Evolutionary conservation across 352 stramenopile genomes (phyloP).

Genomic region (Phytopythium montanum): DNA sequence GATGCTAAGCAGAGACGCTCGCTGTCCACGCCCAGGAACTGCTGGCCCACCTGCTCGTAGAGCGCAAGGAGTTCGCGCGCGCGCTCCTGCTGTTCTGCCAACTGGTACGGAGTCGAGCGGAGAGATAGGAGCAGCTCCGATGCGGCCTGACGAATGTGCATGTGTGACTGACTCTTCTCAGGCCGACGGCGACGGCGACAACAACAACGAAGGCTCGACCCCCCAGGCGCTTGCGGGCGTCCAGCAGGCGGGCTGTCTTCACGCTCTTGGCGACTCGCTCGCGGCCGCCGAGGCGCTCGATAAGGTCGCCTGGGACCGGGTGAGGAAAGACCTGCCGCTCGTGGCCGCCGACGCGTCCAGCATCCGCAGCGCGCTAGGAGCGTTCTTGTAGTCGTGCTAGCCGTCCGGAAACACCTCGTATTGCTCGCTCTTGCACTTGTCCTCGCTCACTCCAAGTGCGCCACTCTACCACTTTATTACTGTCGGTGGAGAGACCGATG

Average conservation of each 20-base stretch:
- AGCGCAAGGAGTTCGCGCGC: constrained; percentile 16
- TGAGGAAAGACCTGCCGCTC: constrained; percentile 7
- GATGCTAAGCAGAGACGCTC: neutral
- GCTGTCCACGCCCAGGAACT: constrained; percentile 27
- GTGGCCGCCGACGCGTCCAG: neutral
- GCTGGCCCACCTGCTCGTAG: constrained; percentile 35
- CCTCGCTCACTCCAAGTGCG: no score
- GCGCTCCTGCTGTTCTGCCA: constrained; percentile 19
- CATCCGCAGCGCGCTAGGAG: neutral
- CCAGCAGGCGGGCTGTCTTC: constrained; percentile 30
- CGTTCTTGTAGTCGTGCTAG: neutral
- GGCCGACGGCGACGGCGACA: neutral
- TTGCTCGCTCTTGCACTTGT: neutral
- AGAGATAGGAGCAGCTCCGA: neutral
- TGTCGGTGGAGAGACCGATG: no score
- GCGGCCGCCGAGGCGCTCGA: constrained; percentile 1
- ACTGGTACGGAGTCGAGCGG: constrained; percentile 10
- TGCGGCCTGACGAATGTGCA: neutral
- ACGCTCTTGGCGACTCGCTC: constrained; percentile 15
- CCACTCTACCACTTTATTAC: no score
- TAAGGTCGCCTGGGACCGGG: constrained; percentile 6
- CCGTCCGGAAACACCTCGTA: neutral
- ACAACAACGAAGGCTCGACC: neutral
- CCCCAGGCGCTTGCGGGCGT: constrained; percentile 21
- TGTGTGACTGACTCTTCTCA: constrained; percentile 8